Percentiles rank a stretch among this genome's conserved stretches.
phyloP scores from a whole-genome alignment of 192 early-diverging fungal species.

The Cladochytrium replicatum region DNA sequence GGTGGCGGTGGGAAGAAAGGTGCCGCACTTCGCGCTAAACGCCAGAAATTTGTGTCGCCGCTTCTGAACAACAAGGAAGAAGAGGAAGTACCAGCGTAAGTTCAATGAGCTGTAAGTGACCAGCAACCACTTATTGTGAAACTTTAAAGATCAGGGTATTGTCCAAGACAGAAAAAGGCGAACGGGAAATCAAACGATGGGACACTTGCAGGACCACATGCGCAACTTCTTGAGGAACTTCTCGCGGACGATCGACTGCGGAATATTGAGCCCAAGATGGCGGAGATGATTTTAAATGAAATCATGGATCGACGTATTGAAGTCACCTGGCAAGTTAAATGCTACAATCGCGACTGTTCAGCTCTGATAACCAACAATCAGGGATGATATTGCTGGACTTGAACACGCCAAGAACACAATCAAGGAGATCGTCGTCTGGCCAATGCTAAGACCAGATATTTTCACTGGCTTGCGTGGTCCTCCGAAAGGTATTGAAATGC shows the following conservation, averaged over 20 bases:
- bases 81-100: too few relatives aligned
- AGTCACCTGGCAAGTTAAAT: constrained; percentile 50
- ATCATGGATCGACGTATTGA: constrained; percentile 52
- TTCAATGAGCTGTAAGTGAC: too few relatives aligned
- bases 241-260: constrained; percentile 59
- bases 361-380: not conserved
- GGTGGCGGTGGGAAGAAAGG: too few relatives aligned
- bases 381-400: constrained; percentile 77
- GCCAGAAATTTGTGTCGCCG: constrained; percentile 40
- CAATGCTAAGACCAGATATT: constrained; percentile 68
- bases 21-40: constrained; percentile 11
- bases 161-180: too few relatives aligned
- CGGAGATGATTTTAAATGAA: constrained; percentile 84
- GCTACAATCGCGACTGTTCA: not conserved
- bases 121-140: too few relatives aligned
- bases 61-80: constrained; percentile 18
- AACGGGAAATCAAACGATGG: too few relatives aligned
- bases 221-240: constrained; percentile 18
- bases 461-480: constrained; percentile 77
- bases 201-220: too few relatives aligned
- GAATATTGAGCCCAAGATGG: constrained; percentile 81
- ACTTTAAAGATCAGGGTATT: too few relatives aligned
- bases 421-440: constrained; percentile 72
- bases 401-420: constrained; percentile 72
- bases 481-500: constrained; percentile 50